Base-by-base conservation (phyloP, 495 filamentous ascomycete genomes). In the Umbilicaria muhlenbergii region DNA sequence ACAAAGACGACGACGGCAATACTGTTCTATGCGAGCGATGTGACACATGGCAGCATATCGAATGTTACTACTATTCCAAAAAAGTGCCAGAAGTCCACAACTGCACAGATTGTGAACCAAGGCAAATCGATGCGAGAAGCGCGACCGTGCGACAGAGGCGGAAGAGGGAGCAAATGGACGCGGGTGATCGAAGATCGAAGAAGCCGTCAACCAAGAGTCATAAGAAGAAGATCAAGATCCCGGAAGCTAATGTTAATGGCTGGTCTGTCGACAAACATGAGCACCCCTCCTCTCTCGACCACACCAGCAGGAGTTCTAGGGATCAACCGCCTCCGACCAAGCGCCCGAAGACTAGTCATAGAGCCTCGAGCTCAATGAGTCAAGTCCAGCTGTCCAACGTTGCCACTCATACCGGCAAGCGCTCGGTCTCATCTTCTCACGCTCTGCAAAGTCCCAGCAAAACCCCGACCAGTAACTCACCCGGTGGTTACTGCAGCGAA, bases 21-120 rank as follows among this genome's bases (percentile, higher is more conserved):
- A 99, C 92, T 44, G 91, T 99, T 44, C 84, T 82, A 63, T 99
- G 91, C 71, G 91, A 99, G 58, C 68, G 66, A 44, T 99, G 91
- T 65, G 82, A 94, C 57, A 92, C 86, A 36, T 99, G 91, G 91
- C 91, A 99, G 62, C 91, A 99, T 62, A 88, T 92, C 49, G 75
- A 84, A 52, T 99, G 91, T 64, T 95, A 94, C 63, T 92, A 94
- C 57, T 78, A 82, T 39, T 48, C 50, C 15, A 37, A 37, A 11
- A 35, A 50, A 13, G 66, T 75, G 41, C 72, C 70, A 39, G 71
- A 75, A 32, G 79, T 92, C 36, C 93, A 99, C 62, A 80, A 77
- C 51, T 99, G 91, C 63, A 71, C 71, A 42, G 86, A 91, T 47
- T 99, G 91, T 63, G 68, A 78, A 45, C 86, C 89, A 14, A 71